Percentiles rank a stretch among this genome's conserved stretches.
These are phyloP conservation scores for Inga oerstediana DNA, from an alignment of 306 rosid genomes.

Conservation along the genomic window DNA sequence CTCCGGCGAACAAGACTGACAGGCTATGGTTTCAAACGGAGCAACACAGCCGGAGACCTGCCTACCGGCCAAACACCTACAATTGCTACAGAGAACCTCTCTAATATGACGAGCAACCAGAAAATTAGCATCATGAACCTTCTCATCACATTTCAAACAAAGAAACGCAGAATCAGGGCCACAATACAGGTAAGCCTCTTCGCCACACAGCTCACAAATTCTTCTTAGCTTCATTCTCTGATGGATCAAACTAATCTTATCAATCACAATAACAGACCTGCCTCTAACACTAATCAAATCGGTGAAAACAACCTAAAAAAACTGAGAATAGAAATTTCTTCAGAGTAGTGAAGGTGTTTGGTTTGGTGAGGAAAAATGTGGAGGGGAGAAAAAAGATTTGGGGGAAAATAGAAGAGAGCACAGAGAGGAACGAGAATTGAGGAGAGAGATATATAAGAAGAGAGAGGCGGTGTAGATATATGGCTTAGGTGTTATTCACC, in stretches of 20 bases:
- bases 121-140: conserved; percentile 45
- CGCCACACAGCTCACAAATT: conserved; percentile 40
- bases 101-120: conserved; percentile 52
- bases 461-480: not conserved
- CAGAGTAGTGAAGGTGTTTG: too few relatives aligned
- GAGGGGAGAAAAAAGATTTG: conserved; percentile 1
- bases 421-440: not conserved
- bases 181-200: conserved; percentile 37
- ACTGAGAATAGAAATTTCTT: not conserved
- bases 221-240: not conserved
- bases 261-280: not conserved
- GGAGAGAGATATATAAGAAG: not conserved
- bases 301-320: not conserved
- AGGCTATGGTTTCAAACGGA: not conserved
- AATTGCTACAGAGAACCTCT: conserved; percentile 27
- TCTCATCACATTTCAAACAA: conserved; percentile 38
- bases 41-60: conserved; percentile 18
- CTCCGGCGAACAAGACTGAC: conserved; percentile 40
- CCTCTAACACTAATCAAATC: not conserved
- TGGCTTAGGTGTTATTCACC: not conserved
- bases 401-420: not conserved
- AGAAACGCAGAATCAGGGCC: conserved; percentile 50
- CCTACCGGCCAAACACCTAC: conserved; percentile 29
- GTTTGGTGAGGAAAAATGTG: too few relatives aligned
- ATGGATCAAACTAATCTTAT: not conserved